A percentile compares a stretch with the other conserved stretches of the same genome.
Conservation (phyloP, 2,329 filamentous ascomycete species). For the Drechslera avenae region DNA sequence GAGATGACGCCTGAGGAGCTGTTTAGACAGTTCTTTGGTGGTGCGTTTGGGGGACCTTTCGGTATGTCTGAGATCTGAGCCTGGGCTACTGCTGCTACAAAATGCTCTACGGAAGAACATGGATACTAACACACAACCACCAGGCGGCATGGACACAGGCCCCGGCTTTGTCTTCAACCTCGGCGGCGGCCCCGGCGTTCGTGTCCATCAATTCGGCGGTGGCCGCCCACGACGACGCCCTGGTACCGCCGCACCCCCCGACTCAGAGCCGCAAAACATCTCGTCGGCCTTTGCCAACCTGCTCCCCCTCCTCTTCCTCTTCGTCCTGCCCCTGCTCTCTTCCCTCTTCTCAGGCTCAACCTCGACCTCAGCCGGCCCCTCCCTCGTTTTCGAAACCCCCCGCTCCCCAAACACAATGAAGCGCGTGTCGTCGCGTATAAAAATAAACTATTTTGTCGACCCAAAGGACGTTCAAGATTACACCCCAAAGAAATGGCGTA, state of each 20-base stretch:
- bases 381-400: conserved; percentile 76
- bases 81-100: no score
- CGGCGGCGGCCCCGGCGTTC: conserved; percentile 85
- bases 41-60: conserved; percentile 69
- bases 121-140: conserved; percentile 29
- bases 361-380: conserved; percentile 63
- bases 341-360: conserved; percentile 67
- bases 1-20: conserved; percentile 96
- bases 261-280: conserved; percentile 59
- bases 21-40: conserved; percentile 96
- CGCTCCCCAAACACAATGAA: conserved; percentile 73
- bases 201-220: conserved; percentile 95
- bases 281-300: conserved; percentile 68
- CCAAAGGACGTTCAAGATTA: conserved; percentile 76
- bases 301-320: conserved; percentile 85
- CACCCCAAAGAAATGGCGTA: conserved; percentile 69
- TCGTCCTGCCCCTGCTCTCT: conserved; percentile 76
- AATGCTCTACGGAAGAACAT: background rate
- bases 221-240: conserved; percentile 76
- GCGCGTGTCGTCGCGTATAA: conserved; percentile 71
- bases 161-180: conserved; percentile 96
- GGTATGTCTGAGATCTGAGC: conserved; percentile 53
- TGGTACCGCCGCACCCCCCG: conserved; percentile 58
- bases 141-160: conserved; percentile 71
- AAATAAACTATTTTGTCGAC: conserved; percentile 84